Percentiles rank a stretch among this genome's conserved stretches.
These are phyloP conservation scores for Schwanniomyces polymorphus DNA, from an alignment of 805 yeast genomes.

Conservation along the genomic window DNA sequence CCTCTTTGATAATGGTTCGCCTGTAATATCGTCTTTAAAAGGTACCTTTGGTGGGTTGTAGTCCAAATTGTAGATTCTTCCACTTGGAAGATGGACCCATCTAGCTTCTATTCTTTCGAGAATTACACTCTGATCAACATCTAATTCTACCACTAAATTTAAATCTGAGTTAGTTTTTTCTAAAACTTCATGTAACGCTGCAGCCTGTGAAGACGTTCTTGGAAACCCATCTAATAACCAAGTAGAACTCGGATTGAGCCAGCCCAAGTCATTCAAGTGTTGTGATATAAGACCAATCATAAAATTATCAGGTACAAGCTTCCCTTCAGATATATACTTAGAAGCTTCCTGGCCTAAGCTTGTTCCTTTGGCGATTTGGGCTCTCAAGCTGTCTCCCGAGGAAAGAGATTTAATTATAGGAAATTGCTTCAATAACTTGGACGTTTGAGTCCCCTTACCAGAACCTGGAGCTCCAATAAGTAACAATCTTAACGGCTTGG, in stretches of 20 bases:
- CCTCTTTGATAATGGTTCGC: conserved; percentile 79
- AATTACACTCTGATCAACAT: conserved; percentile 84
- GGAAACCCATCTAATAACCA: conserved; percentile 96
- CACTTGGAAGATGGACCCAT: conserved; percentile 82
- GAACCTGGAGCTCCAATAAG: conserved; percentile 94
- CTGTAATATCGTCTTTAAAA: conserved; percentile 84
- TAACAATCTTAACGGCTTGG: conserved; percentile 59
- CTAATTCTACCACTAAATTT: conserved; percentile 80
- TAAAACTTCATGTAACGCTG: conserved; percentile 49
- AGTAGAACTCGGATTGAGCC: conserved; percentile 45
- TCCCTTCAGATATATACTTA: conserved; percentile 58
- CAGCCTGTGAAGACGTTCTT: conserved; percentile 74
- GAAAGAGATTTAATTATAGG: conserved; percentile 61
- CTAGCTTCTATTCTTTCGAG: conserved; percentile 79
- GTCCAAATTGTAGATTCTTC: conserved; percentile 80
- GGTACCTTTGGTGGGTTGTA: conserved; percentile 87
- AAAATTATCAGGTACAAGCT: conserved; percentile 68
- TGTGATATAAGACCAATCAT: conserved; percentile 59
- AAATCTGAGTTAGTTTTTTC: conserved; percentile 39
- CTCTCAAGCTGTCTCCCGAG: conserved; percentile 81
- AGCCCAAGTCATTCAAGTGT: conserved; percentile 43
- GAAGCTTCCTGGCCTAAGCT: conserved; percentile 59
- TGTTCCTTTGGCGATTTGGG: conserved; percentile 57
- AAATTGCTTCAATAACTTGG: conserved; percentile 55
- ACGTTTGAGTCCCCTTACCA: conserved; percentile 90